A percentile compares a stretch with the other conserved stretches of the same genome.
phyloP scores from a whole-genome alignment of 2,329 filamentous ascomycete species.

The Moelleriella libera region DNA sequence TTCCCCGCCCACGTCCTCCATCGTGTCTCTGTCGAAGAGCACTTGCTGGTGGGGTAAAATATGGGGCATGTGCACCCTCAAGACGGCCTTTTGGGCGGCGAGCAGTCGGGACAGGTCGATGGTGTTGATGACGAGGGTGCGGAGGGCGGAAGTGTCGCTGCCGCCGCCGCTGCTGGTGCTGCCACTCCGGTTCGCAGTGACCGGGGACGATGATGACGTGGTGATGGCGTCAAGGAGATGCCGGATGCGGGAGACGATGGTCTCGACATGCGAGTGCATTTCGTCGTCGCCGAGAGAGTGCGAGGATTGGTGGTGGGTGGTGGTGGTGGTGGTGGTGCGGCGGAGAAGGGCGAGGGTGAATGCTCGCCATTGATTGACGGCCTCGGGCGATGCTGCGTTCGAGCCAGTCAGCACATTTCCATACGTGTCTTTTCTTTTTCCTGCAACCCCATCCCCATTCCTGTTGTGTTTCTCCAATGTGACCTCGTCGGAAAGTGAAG shows the following conservation, averaged over 20 bases:
- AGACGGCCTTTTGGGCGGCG: slow-evolving; percentile 42
- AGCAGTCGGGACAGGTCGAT: slow-evolving; percentile 43
- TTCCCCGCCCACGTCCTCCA: slow-evolving; percentile 54
- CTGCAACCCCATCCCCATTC: neutral
- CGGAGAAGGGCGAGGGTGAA: slow-evolving; percentile 46
- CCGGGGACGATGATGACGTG: slow-evolving; percentile 4
- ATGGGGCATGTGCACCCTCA: slow-evolving; percentile 40
- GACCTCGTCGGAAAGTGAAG: neutral
- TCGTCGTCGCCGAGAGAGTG: slow-evolving; percentile 17
- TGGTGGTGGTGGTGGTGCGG: slow-evolving; percentile 32
- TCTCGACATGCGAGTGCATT: slow-evolving; percentile 26
- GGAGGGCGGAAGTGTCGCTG: slow-evolving; percentile 36
- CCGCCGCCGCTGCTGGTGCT: slow-evolving; percentile 10
- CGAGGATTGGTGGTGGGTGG: slow-evolving; percentile 21
- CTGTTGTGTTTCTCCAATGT: neutral
- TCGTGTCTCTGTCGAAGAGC: slow-evolving; percentile 41
- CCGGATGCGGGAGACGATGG: slow-evolving; percentile 31
- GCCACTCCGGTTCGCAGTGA: too few relatives aligned
- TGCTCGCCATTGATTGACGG: slow-evolving; percentile 53
- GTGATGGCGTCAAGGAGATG: slow-evolving; percentile 35
- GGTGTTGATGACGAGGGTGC: slow-evolving; percentile 34
- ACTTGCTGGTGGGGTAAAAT: slow-evolving; percentile 36
- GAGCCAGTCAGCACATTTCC: neutral
- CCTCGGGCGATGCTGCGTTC: slow-evolving; percentile 28
- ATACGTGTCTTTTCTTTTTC: neutral